Evolutionary conservation across 2,329 filamentous ascomycete species (phyloP).

Genomic region (Ophiostoma triangulosporum): DNA sequence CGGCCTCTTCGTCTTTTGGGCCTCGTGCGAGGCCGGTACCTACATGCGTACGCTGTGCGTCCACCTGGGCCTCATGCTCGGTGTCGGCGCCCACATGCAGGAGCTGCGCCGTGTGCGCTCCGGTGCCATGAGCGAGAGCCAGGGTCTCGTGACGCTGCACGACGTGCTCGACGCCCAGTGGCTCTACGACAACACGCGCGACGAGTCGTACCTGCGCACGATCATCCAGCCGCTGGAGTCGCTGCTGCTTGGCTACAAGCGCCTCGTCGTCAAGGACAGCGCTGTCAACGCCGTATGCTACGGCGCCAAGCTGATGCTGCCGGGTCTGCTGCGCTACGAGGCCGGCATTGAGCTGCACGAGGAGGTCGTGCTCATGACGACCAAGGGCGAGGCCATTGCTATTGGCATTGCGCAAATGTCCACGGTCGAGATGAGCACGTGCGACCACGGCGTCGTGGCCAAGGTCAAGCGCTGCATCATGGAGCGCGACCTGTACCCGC

Average conservation of each 20-base stretch:
- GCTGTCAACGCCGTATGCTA: slow-evolving; percentile 97
- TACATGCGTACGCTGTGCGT: slow-evolving; percentile 98
- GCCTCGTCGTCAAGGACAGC: slow-evolving; percentile 93
- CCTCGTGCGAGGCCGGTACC: slow-evolving; percentile 95
- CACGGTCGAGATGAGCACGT: slow-evolving; percentile 89
- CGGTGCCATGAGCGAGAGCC: slow-evolving; percentile 87
- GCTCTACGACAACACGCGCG: slow-evolving; percentile 87
- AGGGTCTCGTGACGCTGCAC: slow-evolving; percentile 84
- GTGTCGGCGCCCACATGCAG: slow-evolving; percentile 71
- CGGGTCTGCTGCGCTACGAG: slow-evolving; percentile 73
- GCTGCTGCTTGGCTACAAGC: slow-evolving; percentile 85
- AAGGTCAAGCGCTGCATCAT: slow-evolving; percentile 99
- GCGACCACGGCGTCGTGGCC: slow-evolving; percentile 93
- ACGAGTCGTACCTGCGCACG: slow-evolving; percentile 81
- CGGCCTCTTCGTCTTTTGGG: slow-evolving; percentile 97
- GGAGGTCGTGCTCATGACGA: slow-evolving; percentile 96
- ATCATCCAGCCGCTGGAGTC: slow-evolving; percentile 91
- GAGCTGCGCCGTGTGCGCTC: slow-evolving; percentile 86
- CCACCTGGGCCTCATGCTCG: slow-evolving; percentile 53
- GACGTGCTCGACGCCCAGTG: slow-evolving; percentile 94
- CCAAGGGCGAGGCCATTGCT: slow-evolving; percentile 96
- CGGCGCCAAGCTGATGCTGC: slow-evolving; percentile 97
- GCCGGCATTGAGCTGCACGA: slow-evolving; percentile 59
- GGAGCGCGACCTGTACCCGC: slow-evolving; percentile 95
- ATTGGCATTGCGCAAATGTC: slow-evolving; percentile 97